Evolutionary conservation across 306 rosid species (phyloP).

Genomic region (Fragaria nilgerrensis): DNA sequence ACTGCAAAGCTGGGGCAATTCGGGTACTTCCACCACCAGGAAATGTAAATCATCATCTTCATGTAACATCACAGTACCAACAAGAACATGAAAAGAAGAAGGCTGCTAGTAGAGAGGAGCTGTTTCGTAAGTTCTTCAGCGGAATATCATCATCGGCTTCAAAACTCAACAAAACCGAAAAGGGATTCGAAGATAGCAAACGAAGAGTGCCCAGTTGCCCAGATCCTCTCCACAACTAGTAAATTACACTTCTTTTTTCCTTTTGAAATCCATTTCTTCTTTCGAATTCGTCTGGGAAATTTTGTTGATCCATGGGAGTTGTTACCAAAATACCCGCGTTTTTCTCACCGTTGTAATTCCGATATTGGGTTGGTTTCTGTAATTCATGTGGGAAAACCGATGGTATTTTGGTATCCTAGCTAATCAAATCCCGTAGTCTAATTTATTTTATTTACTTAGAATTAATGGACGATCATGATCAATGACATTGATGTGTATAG

Average conservation of each 20-base stretch:
- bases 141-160: conserved; percentile 32
- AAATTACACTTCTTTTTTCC: background rate
- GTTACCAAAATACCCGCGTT: conserved; percentile 78
- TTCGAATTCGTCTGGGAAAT: background rate
- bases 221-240: conserved; percentile 96
- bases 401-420: conserved; percentile 65
- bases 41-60: background rate
- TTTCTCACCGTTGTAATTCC: conserved; percentile 48
- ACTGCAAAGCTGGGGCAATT: conserved; percentile 53
- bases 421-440: background rate
- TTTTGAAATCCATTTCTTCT: background rate
- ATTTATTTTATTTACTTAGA: conserved; percentile 7
- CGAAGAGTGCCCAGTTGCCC: conserved; percentile 93
- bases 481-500: conserved; percentile 30
- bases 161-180: conserved; percentile 29
- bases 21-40: conserved; percentile 36
- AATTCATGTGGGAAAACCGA: conserved; percentile 69
- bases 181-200: conserved; percentile 55
- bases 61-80: background rate
- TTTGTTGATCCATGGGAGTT: conserved; percentile 27
- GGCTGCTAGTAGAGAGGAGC: conserved; percentile 39
- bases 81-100: conserved; percentile 15
- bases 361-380: background rate
- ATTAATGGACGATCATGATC: conserved; percentile 17
- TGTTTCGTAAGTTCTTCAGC: conserved; percentile 48